These are phyloP conservation scores for Aspergillus coremiiformis DNA, from an alignment of 495 filamentous ascomycete genomes.

Conservation along the genomic window DNA sequence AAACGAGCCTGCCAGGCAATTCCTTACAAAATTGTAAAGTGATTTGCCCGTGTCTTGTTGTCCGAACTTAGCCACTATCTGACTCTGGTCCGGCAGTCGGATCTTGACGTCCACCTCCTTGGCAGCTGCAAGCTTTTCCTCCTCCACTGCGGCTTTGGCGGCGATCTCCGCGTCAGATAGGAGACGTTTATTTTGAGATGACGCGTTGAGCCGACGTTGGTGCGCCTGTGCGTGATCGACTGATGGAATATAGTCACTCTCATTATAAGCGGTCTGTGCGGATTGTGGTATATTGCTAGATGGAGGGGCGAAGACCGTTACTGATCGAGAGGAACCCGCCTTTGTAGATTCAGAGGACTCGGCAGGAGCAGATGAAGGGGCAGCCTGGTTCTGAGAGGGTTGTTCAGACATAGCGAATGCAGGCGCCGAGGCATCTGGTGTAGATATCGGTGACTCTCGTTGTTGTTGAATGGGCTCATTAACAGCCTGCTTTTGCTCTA, in stretches of 20 bases:
- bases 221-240: constrained; percentile 79
- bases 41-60: constrained; percentile 53
- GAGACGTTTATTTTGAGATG: constrained; percentile 57
- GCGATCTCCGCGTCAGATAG: constrained; percentile 45
- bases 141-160: constrained; percentile 42
- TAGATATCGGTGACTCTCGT: constrained; percentile 1
- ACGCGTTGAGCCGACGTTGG: constrained; percentile 60
- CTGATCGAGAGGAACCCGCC: constrained; percentile 34
- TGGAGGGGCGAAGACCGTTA: constrained; percentile 72
- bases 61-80: constrained; percentile 56
- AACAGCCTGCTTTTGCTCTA: constrained; percentile 7
- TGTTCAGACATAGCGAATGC: constrained; percentile 12
- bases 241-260: constrained; percentile 72
- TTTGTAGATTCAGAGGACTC: constrained; percentile 11
- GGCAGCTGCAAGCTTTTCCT: constrained; percentile 54
- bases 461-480: constrained; percentile 16
- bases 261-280: constrained; percentile 54
- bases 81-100: constrained; percentile 78
- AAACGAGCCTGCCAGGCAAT: constrained; percentile 31
- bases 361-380: constrained; percentile 14
- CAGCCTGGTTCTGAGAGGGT: constrained; percentile 17
- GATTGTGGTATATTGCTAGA: constrained; percentile 65
- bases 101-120: constrained; percentile 68
- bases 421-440: constrained; percentile 5
- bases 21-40: constrained; percentile 61